phyloP scores from a whole-genome alignment of 176 grass and related monocot species.

The Carex pumila region DNA sequence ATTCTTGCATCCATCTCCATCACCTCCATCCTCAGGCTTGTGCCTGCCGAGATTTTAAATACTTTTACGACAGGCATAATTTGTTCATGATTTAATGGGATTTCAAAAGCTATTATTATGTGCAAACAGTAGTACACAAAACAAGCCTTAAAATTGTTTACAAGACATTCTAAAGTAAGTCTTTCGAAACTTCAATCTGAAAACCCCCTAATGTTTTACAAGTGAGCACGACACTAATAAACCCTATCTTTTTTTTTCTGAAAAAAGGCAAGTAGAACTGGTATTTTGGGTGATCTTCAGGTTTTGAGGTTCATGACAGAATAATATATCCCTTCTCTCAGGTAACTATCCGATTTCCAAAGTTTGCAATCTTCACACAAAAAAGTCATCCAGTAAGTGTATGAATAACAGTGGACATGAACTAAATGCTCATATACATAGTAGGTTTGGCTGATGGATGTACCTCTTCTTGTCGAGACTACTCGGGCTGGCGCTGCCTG shows the following conservation, averaged over 20 bases:
- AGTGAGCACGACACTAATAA: background rate
- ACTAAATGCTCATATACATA: background rate
- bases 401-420: too few species aligned
- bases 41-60: background rate
- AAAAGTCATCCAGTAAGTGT: background rate
- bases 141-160: background rate
- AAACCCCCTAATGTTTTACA: too few species aligned
- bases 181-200: background rate
- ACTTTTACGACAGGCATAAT: background rate
- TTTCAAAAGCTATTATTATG: background rate
- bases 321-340: background rate
- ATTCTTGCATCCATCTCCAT: slow-evolving; percentile 26
- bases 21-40: slow-evolving; percentile 13
- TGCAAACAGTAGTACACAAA: background rate
- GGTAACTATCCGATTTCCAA: background rate
- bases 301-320: background rate
- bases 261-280: background rate
- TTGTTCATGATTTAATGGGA: background rate
- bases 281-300: background rate
- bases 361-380: background rate
- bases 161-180: background rate
- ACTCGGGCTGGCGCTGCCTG: background rate
- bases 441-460: background rate
- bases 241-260: background rate
- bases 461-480: slow-evolving; percentile 18